Evolutionary conservation across 805 yeast genomes (phyloP).

Genomic region (Limtongia smithiae): DNA sequence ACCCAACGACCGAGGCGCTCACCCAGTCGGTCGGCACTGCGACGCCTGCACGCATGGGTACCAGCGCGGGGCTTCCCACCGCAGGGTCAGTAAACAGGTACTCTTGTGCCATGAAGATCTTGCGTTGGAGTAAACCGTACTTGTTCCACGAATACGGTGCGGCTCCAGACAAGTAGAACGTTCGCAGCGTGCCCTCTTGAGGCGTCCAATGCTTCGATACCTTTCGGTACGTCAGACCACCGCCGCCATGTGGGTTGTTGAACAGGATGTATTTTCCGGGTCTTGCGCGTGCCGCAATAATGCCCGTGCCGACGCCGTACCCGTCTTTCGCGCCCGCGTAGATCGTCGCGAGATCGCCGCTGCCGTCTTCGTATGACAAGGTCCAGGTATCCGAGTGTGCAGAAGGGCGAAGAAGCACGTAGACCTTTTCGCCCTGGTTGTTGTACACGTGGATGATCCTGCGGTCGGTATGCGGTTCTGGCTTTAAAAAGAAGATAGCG

Average conservation of each 20-base stretch:
- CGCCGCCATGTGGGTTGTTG: slow-evolving; percentile 25
- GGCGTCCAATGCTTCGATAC: slow-evolving; percentile 27
- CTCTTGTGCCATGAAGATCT: slow-evolving; percentile 10
- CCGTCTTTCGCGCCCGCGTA: slow-evolving; percentile 25
- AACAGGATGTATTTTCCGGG: slow-evolving; percentile 27
- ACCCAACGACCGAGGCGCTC: neutral
- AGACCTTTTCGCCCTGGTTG: slow-evolving; percentile 24
- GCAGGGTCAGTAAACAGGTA: slow-evolving; percentile 20
- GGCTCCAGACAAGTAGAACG: slow-evolving; percentile 22
- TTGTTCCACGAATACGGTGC: slow-evolving; percentile 26
- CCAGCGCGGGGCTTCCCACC: slow-evolving; percentile 19
- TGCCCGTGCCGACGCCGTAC: slow-evolving; percentile 23
- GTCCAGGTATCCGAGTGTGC: slow-evolving; percentile 25
- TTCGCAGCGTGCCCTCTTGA: slow-evolving; percentile 20
- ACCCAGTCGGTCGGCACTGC: neutral
- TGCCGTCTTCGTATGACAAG: slow-evolving; percentile 20
- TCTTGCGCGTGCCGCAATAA: slow-evolving; percentile 24
- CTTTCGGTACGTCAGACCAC: slow-evolving; percentile 26
- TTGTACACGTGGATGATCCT: slow-evolving; percentile 21
- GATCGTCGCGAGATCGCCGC: slow-evolving; percentile 22
- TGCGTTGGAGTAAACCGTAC: slow-evolving; percentile 14
- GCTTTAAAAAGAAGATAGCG: slow-evolving; percentile 19
- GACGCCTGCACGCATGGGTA: neutral
- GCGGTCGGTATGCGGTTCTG: slow-evolving; percentile 20
- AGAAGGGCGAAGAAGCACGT: slow-evolving; percentile 23